phyloP scores from a whole-genome alignment of 164 flowering plant genomes.

The Nymphaea colorata region DNA sequence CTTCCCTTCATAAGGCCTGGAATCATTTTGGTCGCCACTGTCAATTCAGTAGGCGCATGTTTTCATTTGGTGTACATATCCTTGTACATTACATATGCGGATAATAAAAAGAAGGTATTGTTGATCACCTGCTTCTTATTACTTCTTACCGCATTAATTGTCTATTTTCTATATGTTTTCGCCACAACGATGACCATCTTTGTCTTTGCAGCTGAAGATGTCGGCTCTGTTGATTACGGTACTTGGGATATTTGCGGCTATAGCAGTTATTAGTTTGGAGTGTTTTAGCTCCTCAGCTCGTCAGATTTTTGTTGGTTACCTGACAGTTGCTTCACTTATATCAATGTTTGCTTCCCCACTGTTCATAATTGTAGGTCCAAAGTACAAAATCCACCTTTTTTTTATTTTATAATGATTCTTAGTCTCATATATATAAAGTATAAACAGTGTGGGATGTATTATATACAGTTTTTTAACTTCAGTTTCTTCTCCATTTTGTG shows the following conservation, averaged over 20 bases:
- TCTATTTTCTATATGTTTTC: neutral
- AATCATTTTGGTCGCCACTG: slow-evolving; percentile 49
- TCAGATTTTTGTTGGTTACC: slow-evolving; percentile 48
- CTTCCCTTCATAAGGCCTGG: slow-evolving; percentile 41
- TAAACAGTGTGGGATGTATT: neutral
- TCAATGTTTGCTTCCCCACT: slow-evolving; percentile 85
- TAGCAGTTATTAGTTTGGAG: slow-evolving; percentile 38
- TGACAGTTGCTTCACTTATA: slow-evolving; percentile 58
- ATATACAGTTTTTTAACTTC: neutral
- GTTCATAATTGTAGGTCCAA: slow-evolving; percentile 47
- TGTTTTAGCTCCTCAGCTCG: slow-evolving; percentile 23
- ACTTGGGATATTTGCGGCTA: slow-evolving; percentile 23
- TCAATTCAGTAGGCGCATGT: slow-evolving; percentile 59
- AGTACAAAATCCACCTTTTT: neutral
- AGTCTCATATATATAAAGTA: slow-evolving; percentile 1
- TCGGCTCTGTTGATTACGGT: slow-evolving; percentile 37
- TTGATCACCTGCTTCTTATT: neutral
- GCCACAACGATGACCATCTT: neutral
- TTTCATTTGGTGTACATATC: slow-evolving; percentile 47
- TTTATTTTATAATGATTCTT: neutral
- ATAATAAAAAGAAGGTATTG: slow-evolving; percentile 35
- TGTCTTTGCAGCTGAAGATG: slow-evolving; percentile 40
- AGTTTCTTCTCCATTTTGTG: neutral
- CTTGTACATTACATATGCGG: slow-evolving; percentile 43
- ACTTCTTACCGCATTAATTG: neutral